These are phyloP conservation scores for Hemisphaericaspora lyxosophila DNA, from an alignment of 1,139 yeast genomes.

Conservation along the genomic window DNA sequence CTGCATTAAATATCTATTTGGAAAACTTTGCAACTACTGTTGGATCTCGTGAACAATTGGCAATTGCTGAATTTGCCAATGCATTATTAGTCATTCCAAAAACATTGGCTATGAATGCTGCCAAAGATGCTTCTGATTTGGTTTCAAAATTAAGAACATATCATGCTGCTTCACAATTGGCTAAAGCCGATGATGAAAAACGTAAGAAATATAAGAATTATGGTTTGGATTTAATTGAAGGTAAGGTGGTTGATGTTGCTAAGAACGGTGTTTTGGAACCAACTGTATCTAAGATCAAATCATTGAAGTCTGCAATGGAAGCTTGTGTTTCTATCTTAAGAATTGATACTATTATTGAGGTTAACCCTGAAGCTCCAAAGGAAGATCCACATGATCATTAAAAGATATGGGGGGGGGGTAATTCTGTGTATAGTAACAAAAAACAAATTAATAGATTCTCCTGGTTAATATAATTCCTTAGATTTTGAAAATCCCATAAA, in stretches of 20 bases:
- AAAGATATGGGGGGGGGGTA: too few relatives aligned
- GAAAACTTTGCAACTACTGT: slow-evolving; percentile 98
- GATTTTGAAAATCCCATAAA: too few relatives aligned
- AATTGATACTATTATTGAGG: slow-evolving; percentile 97
- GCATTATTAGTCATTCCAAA: slow-evolving; percentile 91
- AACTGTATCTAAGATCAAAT: slow-evolving; percentile 85
- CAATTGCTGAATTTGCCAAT: slow-evolving; percentile 95
- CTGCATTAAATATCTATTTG: slow-evolving; percentile 90
- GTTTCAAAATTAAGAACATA: slow-evolving; percentile 94
- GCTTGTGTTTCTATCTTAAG: slow-evolving; percentile 97
- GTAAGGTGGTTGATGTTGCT: slow-evolving; percentile 86
- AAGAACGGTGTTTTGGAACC: slow-evolving; percentile 92
- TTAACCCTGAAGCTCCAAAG: slow-evolving; percentile 91
- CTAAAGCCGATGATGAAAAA: slow-evolving; percentile 76
- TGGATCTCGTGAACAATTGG: slow-evolving; percentile 96
- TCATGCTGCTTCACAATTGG: slow-evolving; percentile 93
- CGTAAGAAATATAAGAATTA: slow-evolving; percentile 83
- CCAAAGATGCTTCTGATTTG: slow-evolving; percentile 92
- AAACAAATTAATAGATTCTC: background rate
- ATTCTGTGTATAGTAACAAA: slow-evolving; percentile 1
- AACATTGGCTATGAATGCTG: slow-evolving; percentile 96
- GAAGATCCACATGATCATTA: slow-evolving; percentile 83
- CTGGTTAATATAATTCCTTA: background rate
- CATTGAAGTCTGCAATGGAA: slow-evolving; percentile 92
- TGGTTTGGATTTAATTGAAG: slow-evolving; percentile 88